Percentiles rank a stretch among this genome's conserved stretches.
Conservation (phyloP, 257 asterid species). For the Jacaranda copaia region DNA sequence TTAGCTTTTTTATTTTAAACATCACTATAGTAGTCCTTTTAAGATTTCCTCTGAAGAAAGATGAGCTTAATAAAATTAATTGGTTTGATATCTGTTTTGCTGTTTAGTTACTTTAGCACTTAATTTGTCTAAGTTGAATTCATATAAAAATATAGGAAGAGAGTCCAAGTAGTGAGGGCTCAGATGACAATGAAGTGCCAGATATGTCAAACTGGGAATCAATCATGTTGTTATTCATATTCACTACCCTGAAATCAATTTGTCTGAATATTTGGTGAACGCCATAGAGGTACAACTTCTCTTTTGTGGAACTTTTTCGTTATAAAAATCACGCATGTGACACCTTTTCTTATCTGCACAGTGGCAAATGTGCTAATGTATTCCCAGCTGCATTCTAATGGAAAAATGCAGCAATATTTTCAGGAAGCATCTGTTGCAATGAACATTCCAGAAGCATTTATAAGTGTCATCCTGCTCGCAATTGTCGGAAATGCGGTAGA, state of each 20-base stretch:
- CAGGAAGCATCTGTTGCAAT: constrained; percentile 85
- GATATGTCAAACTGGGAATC: constrained; percentile 78
- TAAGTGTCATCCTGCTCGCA: constrained; percentile 83
- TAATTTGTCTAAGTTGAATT: constrained; percentile 25
- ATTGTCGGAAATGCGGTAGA: constrained; percentile 92
- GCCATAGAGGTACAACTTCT: constrained; percentile 67
- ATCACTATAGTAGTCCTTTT: not conserved
- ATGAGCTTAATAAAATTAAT: not conserved
- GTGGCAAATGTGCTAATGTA: not conserved
- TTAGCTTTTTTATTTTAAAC: constrained; percentile 3
- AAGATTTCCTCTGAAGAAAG: not conserved
- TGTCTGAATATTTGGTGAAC: constrained; percentile 76
- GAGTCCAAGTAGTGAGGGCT: constrained; percentile 45
- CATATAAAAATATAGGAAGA: constrained; percentile 50
- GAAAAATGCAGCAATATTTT: constrained; percentile 28
- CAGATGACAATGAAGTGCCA: constrained; percentile 68
- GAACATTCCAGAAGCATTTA: constrained; percentile 82
- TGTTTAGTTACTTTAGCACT: constrained; percentile 10
- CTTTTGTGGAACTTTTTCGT: not conserved
- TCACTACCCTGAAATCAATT: constrained; percentile 69
- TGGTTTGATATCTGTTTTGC: not conserved
- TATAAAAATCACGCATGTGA: not conserved
- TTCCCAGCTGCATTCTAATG: not conserved
- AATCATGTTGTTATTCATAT: constrained; percentile 63
- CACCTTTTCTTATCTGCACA: not conserved